A percentile compares a stretch with the other conserved stretches of the same genome.
phyloP scores from a whole-genome alignment of 2,329 filamentous ascomycete genomes.

The Cercospora zeae-maydis region DNA sequence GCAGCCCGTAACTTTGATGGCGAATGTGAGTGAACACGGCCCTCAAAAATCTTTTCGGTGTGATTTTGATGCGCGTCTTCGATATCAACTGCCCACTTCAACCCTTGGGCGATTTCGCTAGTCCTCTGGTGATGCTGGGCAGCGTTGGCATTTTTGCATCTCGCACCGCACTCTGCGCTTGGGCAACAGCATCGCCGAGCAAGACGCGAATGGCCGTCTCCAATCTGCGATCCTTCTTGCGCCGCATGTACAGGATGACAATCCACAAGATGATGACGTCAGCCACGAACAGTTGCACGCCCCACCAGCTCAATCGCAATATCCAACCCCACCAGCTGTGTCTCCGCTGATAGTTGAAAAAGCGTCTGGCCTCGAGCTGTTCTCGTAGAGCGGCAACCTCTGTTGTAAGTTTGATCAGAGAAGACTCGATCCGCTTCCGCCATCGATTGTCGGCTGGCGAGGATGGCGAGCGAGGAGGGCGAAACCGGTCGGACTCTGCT shows the following conservation, averaged over 20 bases:
- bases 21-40: neutral
- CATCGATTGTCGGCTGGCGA: slow-evolving; percentile 55
- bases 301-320: slow-evolving; percentile 65
- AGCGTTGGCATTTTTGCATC: slow-evolving; percentile 36
- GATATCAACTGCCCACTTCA: neutral
- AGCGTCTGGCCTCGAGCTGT: slow-evolving; percentile 74
- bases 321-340: slow-evolving; percentile 67
- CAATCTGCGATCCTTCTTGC: slow-evolving; percentile 65
- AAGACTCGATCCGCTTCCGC: slow-evolving; percentile 78
- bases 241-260: slow-evolving; percentile 68
- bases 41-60: neutral
- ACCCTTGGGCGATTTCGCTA: slow-evolving; percentile 11
- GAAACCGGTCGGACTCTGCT: slow-evolving; percentile 14
- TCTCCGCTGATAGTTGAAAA: slow-evolving; percentile 64
- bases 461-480: slow-evolving; percentile 12
- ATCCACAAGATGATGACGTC: slow-evolving; percentile 65
- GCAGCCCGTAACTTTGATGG: neutral
- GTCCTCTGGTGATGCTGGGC: slow-evolving; percentile 22
- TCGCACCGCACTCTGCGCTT: slow-evolving; percentile 34
- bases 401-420: slow-evolving; percentile 82
- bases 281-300: slow-evolving; percentile 68
- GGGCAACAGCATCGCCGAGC: slow-evolving; percentile 47
- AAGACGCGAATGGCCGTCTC: slow-evolving; percentile 70
- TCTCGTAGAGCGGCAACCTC: slow-evolving; percentile 90
- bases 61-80: neutral